Base-by-base conservation (phyloP, 805 yeast species). In the Crinitomyces ghanaensis region DNA sequence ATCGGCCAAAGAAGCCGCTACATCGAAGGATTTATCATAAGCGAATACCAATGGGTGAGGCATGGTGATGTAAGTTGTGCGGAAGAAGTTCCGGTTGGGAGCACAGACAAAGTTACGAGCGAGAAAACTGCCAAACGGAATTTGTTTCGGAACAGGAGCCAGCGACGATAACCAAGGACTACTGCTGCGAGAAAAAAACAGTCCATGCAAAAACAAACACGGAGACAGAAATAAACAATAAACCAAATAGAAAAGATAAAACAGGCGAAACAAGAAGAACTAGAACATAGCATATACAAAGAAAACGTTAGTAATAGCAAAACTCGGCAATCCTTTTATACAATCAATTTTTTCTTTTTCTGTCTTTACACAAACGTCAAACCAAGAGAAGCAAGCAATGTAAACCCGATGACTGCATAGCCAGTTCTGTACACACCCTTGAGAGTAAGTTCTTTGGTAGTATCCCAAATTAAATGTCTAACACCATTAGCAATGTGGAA, bases 351-450 rank as follows among this genome's bases (percentile, higher is more conserved):
- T 26, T 12, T 12, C 14, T 26, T 12, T 12, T 8, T 26, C 14
- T 12, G 8, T 17, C 14, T 11, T 34, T 55, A 59, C 63, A 40
- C 26, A 32, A 62, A 35, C 6, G 63, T 53, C 17, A 63, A 43
- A 13, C 42, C 46, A 13, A 82, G 49, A 36, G 93, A 82, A 17
- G 75, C 48, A 22, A 70, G 40, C 6, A 66, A 62, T 28, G 73
- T 50, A 47, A 72, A 63, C 19, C 77, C 96, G 37, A 85, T 57
- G 13, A 84, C 94, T 30, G 72, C 63, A 61, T 83, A 82, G 43
- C 95, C 97, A 23, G 96, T 85, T 62, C 78, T 74, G 74, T 81
- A 80, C 37, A 91, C 95, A 46, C 94, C 96, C 53, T 78, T 73
- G 47, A 82, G 52, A 41, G 85, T 70, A 54, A 88, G 69, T 59